Evolutionary conservation across 139 green algal genomes (phyloP).

Genomic region (Closterium sp.): DNA sequence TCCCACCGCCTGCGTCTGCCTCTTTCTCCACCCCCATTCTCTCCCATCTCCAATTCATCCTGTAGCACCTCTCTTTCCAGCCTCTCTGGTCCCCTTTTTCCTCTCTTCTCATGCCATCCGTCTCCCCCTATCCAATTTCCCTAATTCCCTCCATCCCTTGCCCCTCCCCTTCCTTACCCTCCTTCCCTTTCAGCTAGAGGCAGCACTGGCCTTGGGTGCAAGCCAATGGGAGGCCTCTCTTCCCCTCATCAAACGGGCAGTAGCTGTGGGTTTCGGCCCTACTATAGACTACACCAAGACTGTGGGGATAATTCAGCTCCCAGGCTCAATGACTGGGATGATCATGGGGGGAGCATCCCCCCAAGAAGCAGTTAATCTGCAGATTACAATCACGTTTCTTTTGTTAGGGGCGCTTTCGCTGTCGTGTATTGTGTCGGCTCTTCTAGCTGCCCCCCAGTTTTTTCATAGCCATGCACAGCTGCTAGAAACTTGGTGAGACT

Average conservation of each 20-base stretch:
- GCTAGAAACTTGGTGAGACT: neutral
- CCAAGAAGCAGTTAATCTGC: constrained; percentile 18
- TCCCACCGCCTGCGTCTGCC: neutral
- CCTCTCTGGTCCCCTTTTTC: neutral
- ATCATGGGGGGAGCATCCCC: constrained; percentile 29
- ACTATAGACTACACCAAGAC: constrained; percentile 28
- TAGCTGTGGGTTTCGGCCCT: constrained; percentile 2
- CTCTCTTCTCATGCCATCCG: neutral
- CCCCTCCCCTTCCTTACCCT: neutral
- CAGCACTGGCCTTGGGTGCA: constrained; percentile 19
- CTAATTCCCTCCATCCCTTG: neutral
- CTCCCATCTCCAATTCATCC: too few species aligned
- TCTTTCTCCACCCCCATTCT: too few species aligned
- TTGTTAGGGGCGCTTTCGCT: neutral
- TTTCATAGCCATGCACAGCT: neutral
- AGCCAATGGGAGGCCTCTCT: neutral
- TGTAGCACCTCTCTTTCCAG: too few species aligned
- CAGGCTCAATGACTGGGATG: constrained; percentile 30
- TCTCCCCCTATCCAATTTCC: neutral
- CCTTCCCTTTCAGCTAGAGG: constrained; percentile 2
- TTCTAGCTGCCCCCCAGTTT: neutral
- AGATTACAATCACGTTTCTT: constrained; percentile 4
- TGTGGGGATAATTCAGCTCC: constrained; percentile 14
- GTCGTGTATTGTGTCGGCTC: neutral
- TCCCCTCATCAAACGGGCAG: neutral